phyloP scores from a whole-genome alignment of 495 filamentous ascomycete species.

The Penicillium lividum region DNA sequence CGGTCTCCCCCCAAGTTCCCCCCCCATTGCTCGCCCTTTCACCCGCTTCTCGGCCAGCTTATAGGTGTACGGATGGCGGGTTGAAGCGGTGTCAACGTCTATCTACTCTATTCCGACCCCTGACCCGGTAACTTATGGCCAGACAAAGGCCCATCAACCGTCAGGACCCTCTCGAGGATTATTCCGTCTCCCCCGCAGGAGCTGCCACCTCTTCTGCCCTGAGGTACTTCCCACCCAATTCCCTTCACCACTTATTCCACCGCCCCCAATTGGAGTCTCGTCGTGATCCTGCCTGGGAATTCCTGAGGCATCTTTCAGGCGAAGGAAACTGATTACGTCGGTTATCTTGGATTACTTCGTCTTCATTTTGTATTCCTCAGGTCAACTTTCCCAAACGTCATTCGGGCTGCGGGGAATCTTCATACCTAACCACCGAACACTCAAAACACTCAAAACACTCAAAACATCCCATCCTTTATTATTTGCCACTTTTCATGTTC shows the following conservation, averaged over 20 bases:
- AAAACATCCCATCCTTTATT: background rate
- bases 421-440: background rate
- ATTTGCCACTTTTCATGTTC: background rate
- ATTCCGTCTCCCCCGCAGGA: conserved; percentile 44
- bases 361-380: background rate
- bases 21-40: conserved; percentile 21
- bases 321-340: background rate
- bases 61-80: conserved; percentile 50
- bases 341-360: background rate
- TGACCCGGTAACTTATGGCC: conserved; percentile 53
- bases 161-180: conserved; percentile 53
- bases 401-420: conserved; percentile 2
- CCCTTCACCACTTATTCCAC: background rate
- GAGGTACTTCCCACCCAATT: conserved; percentile 32
- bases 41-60: conserved; percentile 22
- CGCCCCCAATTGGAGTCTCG: background rate
- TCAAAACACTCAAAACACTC: too few species aligned
- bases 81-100: conserved; percentile 40
- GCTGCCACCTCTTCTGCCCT: conserved; percentile 45
- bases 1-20: conserved; percentile 15
- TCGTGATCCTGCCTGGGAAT: background rate
- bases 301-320: background rate
- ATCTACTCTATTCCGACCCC: conserved; percentile 35
- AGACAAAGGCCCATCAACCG: conserved; percentile 50
- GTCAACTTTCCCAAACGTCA: background rate